These are phyloP conservation scores for Arabidopsis suecica DNA, from an alignment of 345 rosid species.

Conservation along the genomic window DNA sequence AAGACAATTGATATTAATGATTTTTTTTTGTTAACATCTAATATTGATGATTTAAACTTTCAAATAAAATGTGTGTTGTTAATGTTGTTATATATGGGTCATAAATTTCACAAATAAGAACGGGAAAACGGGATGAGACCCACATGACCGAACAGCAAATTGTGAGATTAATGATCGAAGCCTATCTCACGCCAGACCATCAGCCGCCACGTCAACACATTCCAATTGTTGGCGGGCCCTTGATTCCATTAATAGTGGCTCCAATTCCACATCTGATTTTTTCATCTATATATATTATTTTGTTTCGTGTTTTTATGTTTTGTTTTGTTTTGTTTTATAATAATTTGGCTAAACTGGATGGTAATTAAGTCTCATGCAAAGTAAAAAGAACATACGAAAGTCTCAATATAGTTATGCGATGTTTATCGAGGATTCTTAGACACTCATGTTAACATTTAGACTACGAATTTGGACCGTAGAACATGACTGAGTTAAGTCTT, in stretches of 20 bases:
- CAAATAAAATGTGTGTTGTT: not conserved
- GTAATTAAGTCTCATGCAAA: not conserved
- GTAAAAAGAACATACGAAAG: not conserved
- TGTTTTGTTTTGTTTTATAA: too few species aligned
- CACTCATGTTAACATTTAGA: not conserved
- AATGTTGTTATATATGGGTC: not conserved
- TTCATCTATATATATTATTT: not conserved
- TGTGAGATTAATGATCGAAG: constrained; percentile 66
- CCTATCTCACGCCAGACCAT: constrained; percentile 76
- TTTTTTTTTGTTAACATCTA: too few species aligned
- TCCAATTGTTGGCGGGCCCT: constrained; percentile 50
- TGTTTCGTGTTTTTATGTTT: too few species aligned
- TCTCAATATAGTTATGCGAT: not conserved
- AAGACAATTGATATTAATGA: too few species aligned
- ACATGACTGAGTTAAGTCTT: not conserved
- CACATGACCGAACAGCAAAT: constrained; percentile 33
- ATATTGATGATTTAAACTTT: not conserved
- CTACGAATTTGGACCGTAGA: not conserved
- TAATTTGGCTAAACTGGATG: not conserved
- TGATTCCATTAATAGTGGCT: constrained; percentile 43
- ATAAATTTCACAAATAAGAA: not conserved
- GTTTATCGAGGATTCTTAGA: not conserved
- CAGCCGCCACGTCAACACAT: constrained; percentile 60
- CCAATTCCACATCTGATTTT: not conserved
- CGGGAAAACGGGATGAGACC: constrained; percentile 53